Evolutionary conservation across 2,329 filamentous ascomycete species (phyloP), one percentile per base, ranked within the genome.

Genomic region (Xylariaceae sp.): DNA sequence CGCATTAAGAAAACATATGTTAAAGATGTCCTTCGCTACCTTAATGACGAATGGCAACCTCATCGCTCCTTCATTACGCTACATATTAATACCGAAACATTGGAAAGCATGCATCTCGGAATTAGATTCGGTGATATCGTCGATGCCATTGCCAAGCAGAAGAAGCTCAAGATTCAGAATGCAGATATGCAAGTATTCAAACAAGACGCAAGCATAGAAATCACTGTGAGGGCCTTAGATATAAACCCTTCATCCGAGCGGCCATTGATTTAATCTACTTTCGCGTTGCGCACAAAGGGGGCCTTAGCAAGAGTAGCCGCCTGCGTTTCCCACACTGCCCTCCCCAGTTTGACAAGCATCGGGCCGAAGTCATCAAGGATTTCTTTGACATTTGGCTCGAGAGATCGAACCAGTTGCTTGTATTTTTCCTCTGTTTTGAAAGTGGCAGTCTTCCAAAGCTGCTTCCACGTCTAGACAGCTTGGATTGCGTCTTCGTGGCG

Each of bases 1-100:
- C 87, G 93, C 41, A 96, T 99, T 54, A 93, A 98, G 74, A 96
- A 97, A 81, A 97, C 94, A 0, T 96, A 88, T 67, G 79, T 99
- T 11, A 86, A 87, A 16, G 94, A 98, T 68, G 81, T 90, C 39
- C 85, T 96, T 56, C 82, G 84, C 45, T 96, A 87, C 66, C 85
- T 97, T 29, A 92, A 96, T 69, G 92, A 97, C 64, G 88, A 91
- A 63, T 98, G 93, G 91, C 87, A 88, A n/a, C 82, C 84, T 0
- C 84, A 87, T 39, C 85, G 87, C 33, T 88, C 89, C 34, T 92
- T 89, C 64, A 83, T 99, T 56, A 87, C 89, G 37, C 84, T 98
- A 68, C 87, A 89, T 63, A 86, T 99, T 60, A 92, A 98, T 73
- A 87, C 85, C 70, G 82, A 89, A 61, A 91, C 88, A 0, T 86